phyloP scores from a whole-genome alignment of 2,329 filamentous ascomycete species.

The Chaetomium olivaceum region DNA sequence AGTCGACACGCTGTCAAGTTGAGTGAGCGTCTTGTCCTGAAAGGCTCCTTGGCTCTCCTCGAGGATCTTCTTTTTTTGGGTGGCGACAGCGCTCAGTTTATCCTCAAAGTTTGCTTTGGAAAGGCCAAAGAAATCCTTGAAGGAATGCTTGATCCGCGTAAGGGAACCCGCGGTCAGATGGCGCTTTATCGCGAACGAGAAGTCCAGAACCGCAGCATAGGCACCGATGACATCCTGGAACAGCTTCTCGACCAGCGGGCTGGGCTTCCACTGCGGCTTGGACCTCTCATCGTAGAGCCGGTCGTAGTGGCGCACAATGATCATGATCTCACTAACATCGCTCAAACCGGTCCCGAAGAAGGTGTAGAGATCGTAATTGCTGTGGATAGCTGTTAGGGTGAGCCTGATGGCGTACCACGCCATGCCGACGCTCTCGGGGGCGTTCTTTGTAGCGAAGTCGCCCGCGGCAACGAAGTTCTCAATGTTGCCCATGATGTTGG shows the following conservation, averaged over 20 bases:
- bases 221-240: conserved; percentile 29
- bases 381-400: conserved; percentile 31
- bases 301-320: conserved; percentile 32
- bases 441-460: conserved; percentile 26
- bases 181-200: conserved; percentile 29
- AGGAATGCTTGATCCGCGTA: conserved; percentile 28
- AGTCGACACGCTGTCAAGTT: conserved; percentile 24
- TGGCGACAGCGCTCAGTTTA: conserved; percentile 24
- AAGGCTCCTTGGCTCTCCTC: conserved; percentile 31
- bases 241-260: conserved; percentile 30
- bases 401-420: conserved; percentile 32
- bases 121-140: conserved; percentile 32
- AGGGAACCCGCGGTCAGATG: conserved; percentile 29
- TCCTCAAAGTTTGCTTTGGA: conserved; percentile 31
- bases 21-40: conserved; percentile 30
- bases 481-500: conserved; percentile 31
- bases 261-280: conserved; percentile 29
- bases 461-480: conserved; percentile 30
- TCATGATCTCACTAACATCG: conserved; percentile 33
- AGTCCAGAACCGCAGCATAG: conserved; percentile 30
- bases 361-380: conserved; percentile 33
- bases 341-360: conserved; percentile 31
- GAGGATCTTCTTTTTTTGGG: conserved; percentile 29
- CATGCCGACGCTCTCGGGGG: conserved; percentile 31
- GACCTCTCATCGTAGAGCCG: conserved; percentile 29